These are phyloP conservation scores for Taphrina wiesneri DNA, from an alignment of 1,139 yeast genomes.

Conservation along the genomic window DNA sequence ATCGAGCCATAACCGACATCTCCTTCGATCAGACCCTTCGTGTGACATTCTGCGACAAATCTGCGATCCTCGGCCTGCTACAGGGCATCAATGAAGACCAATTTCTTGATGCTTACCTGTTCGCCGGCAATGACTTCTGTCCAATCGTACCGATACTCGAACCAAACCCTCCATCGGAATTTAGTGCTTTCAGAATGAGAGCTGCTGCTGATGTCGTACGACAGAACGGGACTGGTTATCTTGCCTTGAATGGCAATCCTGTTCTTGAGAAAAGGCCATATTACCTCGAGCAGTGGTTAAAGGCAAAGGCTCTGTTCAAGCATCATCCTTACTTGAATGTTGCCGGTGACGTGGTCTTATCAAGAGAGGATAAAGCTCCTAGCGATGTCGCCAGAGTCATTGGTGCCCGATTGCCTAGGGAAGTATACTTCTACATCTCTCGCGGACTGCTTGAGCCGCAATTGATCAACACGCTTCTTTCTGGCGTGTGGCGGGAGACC, in stretches of 20 bases:
- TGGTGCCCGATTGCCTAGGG: slow-evolving; percentile 85
- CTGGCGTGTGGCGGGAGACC: slow-evolving; percentile 63
- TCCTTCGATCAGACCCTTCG: slow-evolving; percentile 54
- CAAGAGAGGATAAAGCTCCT: slow-evolving; percentile 55
- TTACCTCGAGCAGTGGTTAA: slow-evolving; percentile 50
- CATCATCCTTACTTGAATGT: slow-evolving; percentile 70
- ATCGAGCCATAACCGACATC: slow-evolving; percentile 54
- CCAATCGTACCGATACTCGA: slow-evolving; percentile 63
- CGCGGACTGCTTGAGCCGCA: slow-evolving; percentile 71
- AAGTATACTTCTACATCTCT: slow-evolving; percentile 76
- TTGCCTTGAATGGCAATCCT: slow-evolving; percentile 43
- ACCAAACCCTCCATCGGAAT: slow-evolving; percentile 44
- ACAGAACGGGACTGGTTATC: slow-evolving; percentile 52
- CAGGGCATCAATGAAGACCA: slow-evolving; percentile 34
- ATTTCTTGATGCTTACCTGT: slow-evolving; percentile 53
- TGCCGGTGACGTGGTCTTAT: slow-evolving; percentile 69
- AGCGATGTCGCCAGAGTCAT: slow-evolving; percentile 78
- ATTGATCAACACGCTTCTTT: slow-evolving; percentile 65
- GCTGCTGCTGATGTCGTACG: slow-evolving; percentile 52
- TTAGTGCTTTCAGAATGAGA: slow-evolving; percentile 45
- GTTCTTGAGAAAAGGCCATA: slow-evolving; percentile 41
- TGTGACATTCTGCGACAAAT: slow-evolving; percentile 51
- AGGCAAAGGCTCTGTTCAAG: slow-evolving; percentile 50
- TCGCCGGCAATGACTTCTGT: slow-evolving; percentile 77
- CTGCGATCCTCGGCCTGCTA: slow-evolving; percentile 13